phyloP scores from a whole-genome alignment of 1,284 basidiomycete genomes.

The Testicularia cyperi region DNA sequence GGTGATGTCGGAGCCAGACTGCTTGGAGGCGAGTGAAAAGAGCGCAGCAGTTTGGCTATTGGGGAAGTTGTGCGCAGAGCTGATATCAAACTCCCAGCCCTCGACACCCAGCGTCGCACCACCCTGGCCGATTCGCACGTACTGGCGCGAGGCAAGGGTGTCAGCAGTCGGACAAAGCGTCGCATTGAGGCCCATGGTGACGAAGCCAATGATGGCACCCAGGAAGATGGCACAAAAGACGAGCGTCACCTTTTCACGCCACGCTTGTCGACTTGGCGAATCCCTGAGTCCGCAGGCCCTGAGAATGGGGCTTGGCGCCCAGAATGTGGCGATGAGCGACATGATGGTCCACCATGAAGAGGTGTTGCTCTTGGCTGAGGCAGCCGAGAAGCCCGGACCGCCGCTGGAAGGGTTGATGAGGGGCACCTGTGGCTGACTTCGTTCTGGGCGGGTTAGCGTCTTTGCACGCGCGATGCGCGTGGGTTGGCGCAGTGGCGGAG shows the following conservation, averaged over 20 bases:
- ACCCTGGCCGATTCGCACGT: slow-evolving; percentile 35
- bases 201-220: slow-evolving; percentile 81
- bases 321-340: slow-evolving; percentile 49
- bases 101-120: slow-evolving; percentile 68
- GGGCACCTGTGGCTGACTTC: slow-evolving; percentile 68
- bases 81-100: slow-evolving; percentile 77
- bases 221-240: slow-evolving; percentile 62
- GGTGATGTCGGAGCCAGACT: slow-evolving; percentile 83
- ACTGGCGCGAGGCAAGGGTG: slow-evolving; percentile 28
- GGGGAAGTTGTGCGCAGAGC: slow-evolving; percentile 63
- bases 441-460: slow-evolving; percentile 74
- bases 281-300: slow-evolving; percentile 58
- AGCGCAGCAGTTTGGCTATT: slow-evolving; percentile 64
- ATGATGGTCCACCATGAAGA: slow-evolving; percentile 46
- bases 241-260: slow-evolving; percentile 58
- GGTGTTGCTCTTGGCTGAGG: slow-evolving; percentile 3
- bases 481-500: slow-evolving; percentile 56
- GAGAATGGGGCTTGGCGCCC: slow-evolving; percentile 55
- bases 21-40: slow-evolving; percentile 65
- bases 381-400: slow-evolving; percentile 29
- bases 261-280: slow-evolving; percentile 50
- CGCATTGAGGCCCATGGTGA: slow-evolving; percentile 90
- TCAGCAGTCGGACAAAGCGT: slow-evolving; percentile 76
- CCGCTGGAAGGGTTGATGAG: slow-evolving; percentile 70
- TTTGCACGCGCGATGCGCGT: slow-evolving; percentile 53